Percentiles rank a stretch among this genome's conserved stretches.
Conservation (phyloP, 768 basidiomycete genomes). For the Ramaria sp. region DNA sequence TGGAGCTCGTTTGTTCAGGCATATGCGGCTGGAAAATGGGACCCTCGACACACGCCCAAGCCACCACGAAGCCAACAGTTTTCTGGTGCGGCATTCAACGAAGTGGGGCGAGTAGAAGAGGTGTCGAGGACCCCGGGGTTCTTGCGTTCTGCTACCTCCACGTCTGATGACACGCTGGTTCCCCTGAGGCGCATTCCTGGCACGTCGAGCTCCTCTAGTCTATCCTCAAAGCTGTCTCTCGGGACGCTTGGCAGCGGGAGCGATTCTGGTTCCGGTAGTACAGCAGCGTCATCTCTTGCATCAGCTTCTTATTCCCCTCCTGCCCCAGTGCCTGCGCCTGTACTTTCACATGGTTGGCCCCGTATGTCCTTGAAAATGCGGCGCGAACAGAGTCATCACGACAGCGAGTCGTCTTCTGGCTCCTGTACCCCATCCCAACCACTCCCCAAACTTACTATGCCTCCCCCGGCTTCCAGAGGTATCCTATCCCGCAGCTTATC, state of each 20-base stretch:
- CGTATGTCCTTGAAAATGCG: slow-evolving; percentile 2
- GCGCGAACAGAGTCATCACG: not conserved
- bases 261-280: not conserved
- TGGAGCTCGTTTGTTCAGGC: slow-evolving; percentile 73
- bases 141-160: not conserved
- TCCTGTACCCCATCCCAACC: not conserved
- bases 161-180: not conserved
- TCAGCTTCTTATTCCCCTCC: slow-evolving; percentile 1
- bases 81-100: not conserved
- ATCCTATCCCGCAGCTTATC: slow-evolving; percentile 3
- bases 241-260: slow-evolving; percentile 2
- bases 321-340: not conserved
- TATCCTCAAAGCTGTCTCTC: not conserved
- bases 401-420: not conserved
- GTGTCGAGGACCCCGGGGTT: not conserved
- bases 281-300: slow-evolving; percentile 2
- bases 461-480: not conserved
- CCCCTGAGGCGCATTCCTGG: not conserved
- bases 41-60: slow-evolving; percentile 59
- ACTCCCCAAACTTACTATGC: slow-evolving; percentile 1
- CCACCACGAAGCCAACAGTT: slow-evolving; percentile 16
- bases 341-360: not conserved
- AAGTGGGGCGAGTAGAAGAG: not conserved
- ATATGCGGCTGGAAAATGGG: slow-evolving; percentile 72
- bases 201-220: slow-evolving; percentile 6